Conservation (phyloP, 2,329 filamentous ascomycete genomes). For the Ophioceras dolichostomum region DNA sequence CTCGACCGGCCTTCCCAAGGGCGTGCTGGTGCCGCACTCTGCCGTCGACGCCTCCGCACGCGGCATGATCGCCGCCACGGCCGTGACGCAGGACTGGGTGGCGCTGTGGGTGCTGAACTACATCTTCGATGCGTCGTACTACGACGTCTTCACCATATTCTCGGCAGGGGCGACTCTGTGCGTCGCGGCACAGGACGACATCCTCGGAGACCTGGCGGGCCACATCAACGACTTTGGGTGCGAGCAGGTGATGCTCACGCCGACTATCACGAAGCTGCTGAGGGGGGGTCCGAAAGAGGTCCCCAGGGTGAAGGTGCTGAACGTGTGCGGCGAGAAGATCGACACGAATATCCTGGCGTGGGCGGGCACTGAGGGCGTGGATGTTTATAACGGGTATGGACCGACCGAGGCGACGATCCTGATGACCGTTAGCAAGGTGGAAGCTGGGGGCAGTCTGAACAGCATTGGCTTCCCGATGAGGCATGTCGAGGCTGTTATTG, state of each 20-base stretch:
- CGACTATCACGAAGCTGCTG: slow-evolving; percentile 10
- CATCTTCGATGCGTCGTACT: slow-evolving; percentile 34
- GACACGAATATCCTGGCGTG: no score
- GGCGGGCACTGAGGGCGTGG: slow-evolving; percentile 44
- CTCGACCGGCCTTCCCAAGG: not conserved
- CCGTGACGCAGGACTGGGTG: slow-evolving; percentile 5
- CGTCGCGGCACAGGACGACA: not conserved
- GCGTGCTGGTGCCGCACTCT: not conserved
- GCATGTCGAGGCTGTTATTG: not conserved
- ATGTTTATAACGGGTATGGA: slow-evolving; percentile 29
- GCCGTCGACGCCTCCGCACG: slow-evolving; percentile 9
- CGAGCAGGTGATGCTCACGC: slow-evolving; percentile 45
- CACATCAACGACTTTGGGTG: slow-evolving; percentile 44
- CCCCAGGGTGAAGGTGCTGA: slow-evolving; percentile 23
- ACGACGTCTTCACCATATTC: slow-evolving; percentile 54
- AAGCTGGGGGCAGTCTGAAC: not conserved
- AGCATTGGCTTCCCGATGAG: not conserved
- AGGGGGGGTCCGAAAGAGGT: slow-evolving; percentile 3
- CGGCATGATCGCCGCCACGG: slow-evolving; percentile 6
- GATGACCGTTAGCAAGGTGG: not conserved
- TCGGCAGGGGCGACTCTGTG: slow-evolving; percentile 25
- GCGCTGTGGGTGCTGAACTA: slow-evolving; percentile 23
- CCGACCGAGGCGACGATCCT: slow-evolving; percentile 25
- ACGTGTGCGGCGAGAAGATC: slow-evolving; percentile 53
- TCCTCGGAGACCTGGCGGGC: slow-evolving; percentile 19